These are phyloP conservation scores for Symbiodinium pilosum DNA, from an alignment of 73 alveolate genomes.

Conservation along the genomic window DNA sequence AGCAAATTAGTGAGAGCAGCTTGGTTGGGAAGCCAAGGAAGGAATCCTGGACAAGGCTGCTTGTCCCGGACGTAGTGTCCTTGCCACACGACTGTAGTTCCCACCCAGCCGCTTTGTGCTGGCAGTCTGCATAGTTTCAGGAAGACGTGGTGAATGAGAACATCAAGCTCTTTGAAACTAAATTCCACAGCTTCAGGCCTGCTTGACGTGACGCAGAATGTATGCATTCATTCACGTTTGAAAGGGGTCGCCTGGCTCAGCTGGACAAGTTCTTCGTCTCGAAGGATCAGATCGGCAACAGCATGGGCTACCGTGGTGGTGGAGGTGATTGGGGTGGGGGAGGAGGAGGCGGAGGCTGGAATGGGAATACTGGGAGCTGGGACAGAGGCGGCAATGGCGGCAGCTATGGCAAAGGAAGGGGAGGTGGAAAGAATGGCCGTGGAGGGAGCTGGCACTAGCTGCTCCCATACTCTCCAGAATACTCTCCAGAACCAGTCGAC, in stretches of 20 bases:
- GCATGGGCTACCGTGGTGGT: conserved; percentile 70
- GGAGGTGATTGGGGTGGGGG: conserved; percentile 58
- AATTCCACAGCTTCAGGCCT: conserved; percentile 77
- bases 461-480: no score
- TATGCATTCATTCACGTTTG: neutral
- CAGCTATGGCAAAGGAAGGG: neutral
- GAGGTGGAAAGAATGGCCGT: conserved; percentile 4
- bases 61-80: neutral
- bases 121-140: no score
- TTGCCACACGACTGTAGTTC: neutral
- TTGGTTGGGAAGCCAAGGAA: neutral
- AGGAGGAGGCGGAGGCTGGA: conserved; percentile 4
- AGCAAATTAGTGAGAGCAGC: neutral
- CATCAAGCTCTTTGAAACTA: conserved; percentile 86
- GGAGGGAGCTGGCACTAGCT: neutral
- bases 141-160: conserved; percentile 87
- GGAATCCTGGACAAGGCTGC: conserved; percentile 65
- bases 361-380: neutral
- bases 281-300: conserved; percentile 59
- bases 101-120: neutral
- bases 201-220: neutral
- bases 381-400: conserved; percentile 8
- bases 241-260: conserved; percentile 73
- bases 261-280: conserved; percentile 77
- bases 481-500: no score